phyloP scores from a whole-genome alignment of 305 asterid species.

The Plantago coronopus region DNA sequence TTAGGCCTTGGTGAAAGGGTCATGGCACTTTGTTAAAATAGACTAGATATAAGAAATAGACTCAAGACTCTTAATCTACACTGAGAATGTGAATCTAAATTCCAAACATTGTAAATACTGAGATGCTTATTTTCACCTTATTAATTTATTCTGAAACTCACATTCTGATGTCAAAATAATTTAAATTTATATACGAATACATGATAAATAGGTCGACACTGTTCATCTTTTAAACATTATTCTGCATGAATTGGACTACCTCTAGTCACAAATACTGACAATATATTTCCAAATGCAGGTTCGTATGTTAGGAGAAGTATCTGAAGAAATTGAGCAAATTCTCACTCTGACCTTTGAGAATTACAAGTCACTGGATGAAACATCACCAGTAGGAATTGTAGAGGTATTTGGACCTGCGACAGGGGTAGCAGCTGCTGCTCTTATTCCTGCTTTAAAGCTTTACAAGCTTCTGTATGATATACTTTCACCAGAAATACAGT shows the following conservation, averaged over 20 bases:
- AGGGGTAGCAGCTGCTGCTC: constrained; percentile 73
- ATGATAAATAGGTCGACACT: background rate
- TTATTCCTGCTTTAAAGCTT: constrained; percentile 68
- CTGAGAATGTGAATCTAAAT: too few relatives aligned
- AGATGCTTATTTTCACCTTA: too few relatives aligned
- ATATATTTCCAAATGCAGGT: constrained; percentile 35
- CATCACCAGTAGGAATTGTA: constrained; percentile 57
- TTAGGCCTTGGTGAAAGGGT: background rate
- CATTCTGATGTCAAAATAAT: too few relatives aligned
- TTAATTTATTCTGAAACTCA: too few relatives aligned
- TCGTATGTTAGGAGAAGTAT: constrained; percentile 78
- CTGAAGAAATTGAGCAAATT: constrained; percentile 70
- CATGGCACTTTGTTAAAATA: too few relatives aligned
- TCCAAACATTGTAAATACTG: too few relatives aligned
- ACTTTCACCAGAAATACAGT: constrained; percentile 69
- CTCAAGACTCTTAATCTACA: too few relatives aligned
- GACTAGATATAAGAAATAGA: too few relatives aligned
- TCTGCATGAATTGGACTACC: constrained; percentile 5
- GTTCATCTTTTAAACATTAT: background rate
- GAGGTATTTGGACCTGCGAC: constrained; percentile 66
- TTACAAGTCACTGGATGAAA: constrained; percentile 84
- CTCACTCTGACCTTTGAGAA: constrained; percentile 68
- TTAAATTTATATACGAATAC: background rate
- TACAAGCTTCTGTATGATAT: constrained; percentile 79
- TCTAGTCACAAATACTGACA: constrained; percentile 20